Evolutionary conservation across 2,329 filamentous ascomycete species (phyloP).

Genomic region (Aspergillus japonicus): DNA sequence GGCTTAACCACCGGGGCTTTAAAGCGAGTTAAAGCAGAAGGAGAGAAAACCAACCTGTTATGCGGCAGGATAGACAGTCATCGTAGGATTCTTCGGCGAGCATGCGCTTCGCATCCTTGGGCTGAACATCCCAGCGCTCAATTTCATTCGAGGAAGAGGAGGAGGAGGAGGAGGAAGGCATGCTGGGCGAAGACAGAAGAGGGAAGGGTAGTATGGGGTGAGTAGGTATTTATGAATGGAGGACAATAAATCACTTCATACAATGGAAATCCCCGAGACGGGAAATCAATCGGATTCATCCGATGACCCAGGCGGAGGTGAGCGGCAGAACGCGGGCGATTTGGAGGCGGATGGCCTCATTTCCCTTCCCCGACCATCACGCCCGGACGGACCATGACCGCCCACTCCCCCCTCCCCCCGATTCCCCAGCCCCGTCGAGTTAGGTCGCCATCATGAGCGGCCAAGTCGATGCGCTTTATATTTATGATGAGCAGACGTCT

Average conservation of each 20-base stretch:
- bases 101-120: slow-evolving; percentile 62
- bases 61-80: slow-evolving; percentile 69
- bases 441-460: slow-evolving; percentile 65
- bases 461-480: slow-evolving; percentile 91
- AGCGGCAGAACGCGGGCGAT: slow-evolving; percentile 32
- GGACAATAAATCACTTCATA: not conserved
- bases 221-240: not conserved
- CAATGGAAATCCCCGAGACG: not conserved
- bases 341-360: not conserved
- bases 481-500: slow-evolving; percentile 94
- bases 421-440: slow-evolving; percentile 8
- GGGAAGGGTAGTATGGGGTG: not conserved
- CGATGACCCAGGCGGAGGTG: slow-evolving; percentile 26
- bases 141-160: slow-evolving; percentile 40
- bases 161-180: slow-evolving; percentile 36
- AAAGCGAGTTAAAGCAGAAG: not conserved
- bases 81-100: slow-evolving; percentile 46
- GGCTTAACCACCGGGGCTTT: not conserved
- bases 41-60: slow-evolving; percentile 60
- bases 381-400: not conserved
- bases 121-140: slow-evolving; percentile 50
- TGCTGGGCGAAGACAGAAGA: not conserved
- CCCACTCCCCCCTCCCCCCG: slow-evolving; percentile 9
- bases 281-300: not conserved
- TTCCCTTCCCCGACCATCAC: slow-evolving; percentile 7